These are phyloP conservation scores for Hemisphaericaspora nanyangensis DNA, from an alignment of 805 yeast species.

Conservation along the genomic window DNA sequence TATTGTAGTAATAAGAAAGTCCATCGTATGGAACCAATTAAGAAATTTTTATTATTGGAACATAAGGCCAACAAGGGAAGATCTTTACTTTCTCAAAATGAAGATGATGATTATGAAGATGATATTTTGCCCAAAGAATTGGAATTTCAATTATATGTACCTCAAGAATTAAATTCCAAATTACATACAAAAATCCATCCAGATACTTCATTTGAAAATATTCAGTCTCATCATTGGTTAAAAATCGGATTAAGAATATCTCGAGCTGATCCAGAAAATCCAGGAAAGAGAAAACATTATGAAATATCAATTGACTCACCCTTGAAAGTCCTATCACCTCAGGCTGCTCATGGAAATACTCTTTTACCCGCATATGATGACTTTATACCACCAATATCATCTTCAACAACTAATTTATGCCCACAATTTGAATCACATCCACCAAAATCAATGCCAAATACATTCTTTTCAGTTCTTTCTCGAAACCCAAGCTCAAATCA, in stretches of 20 bases:
- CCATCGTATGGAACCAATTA: conserved; percentile 87
- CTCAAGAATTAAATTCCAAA: conserved; percentile 57
- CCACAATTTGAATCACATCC: background rate
- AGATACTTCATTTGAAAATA: conserved; percentile 73
- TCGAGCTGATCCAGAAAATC: conserved; percentile 50
- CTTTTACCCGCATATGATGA: conserved; percentile 66
- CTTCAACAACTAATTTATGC: conserved; percentile 1
- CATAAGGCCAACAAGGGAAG: conserved; percentile 58
- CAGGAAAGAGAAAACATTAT: conserved; percentile 75
- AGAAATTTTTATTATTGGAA: conserved; percentile 76
- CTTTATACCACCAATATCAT: conserved; percentile 8
- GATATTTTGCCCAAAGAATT: conserved; percentile 73
- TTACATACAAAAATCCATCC: conserved; percentile 61
- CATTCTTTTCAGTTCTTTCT: background rate
- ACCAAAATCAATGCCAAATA: background rate
- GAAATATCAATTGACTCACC: conserved; percentile 96
- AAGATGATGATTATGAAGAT: conserved; percentile 25
- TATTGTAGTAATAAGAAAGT: conserved; percentile 82
- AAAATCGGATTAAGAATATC: conserved; percentile 83
- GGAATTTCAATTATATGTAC: conserved; percentile 84
- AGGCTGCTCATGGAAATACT: conserved; percentile 79
- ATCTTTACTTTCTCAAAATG: conserved; percentile 43
- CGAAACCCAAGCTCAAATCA: background rate
- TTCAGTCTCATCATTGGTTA: conserved; percentile 94
- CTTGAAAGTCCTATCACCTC: conserved; percentile 70